These are phyloP conservation scores for Suillus subluteus DNA, from an alignment of 768 basidiomycete genomes.

Conservation along the genomic window DNA sequence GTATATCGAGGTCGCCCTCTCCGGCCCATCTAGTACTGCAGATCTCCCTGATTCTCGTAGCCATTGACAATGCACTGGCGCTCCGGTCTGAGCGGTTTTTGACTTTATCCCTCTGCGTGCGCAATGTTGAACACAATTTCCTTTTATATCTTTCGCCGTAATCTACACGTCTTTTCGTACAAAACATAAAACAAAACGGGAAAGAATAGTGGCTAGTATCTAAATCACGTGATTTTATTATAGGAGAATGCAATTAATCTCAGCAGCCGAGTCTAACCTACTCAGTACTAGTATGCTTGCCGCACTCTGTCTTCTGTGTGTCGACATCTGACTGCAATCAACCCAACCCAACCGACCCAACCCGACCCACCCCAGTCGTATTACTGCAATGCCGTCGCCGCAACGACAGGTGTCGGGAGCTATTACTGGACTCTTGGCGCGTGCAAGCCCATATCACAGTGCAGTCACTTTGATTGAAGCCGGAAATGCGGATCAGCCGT, in stretches of 20 bases:
- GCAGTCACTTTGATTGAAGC: constrained; percentile 47
- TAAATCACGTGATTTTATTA: constrained; percentile 42
- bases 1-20: not conserved
- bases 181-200: no score
- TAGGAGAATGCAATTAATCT: not conserved
- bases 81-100: not conserved
- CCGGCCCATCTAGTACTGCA: not conserved
- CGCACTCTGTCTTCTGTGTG: not conserved
- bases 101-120: not conserved
- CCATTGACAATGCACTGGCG: not conserved
- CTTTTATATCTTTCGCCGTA: no score
- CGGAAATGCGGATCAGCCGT: constrained; percentile 23
- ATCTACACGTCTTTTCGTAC: no score
- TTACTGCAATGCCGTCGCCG: constrained; percentile 23
- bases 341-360: not conserved
- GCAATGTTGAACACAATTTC: no score
- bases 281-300: not conserved
- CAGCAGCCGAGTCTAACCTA: not conserved
- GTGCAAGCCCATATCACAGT: constrained; percentile 46
- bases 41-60: not conserved
- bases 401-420: constrained; percentile 33
- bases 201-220: not conserved
- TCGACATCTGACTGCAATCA: not conserved
- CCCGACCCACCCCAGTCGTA: not conserved
- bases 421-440: constrained; percentile 39